A percentile compares a stretch with the other conserved stretches of the same genome.
These are phyloP conservation scores for Penicillium steckii DNA, from an alignment of 495 filamentous ascomycete species.

Conservation along the genomic window DNA sequence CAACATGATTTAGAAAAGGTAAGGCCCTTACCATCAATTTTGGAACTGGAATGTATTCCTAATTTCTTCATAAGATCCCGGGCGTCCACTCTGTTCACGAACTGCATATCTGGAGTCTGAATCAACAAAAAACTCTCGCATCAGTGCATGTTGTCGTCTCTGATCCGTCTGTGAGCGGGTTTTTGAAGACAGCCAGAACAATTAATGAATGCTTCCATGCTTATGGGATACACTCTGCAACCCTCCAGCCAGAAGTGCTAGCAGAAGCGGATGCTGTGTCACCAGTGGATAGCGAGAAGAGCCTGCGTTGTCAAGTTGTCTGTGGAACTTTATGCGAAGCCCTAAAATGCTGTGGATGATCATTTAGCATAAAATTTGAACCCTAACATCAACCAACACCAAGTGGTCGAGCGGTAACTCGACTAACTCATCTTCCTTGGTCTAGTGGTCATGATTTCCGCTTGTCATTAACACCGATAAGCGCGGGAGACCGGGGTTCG, in stretches of 20 bases:
- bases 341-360: slow-evolving; percentile 35
- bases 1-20: slow-evolving; percentile 64
- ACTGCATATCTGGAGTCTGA: slow-evolving; percentile 53
- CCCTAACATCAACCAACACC: background rate
- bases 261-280: slow-evolving; percentile 1
- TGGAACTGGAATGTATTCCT: background rate
- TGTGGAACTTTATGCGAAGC: slow-evolving; percentile 33
- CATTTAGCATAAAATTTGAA: background rate
- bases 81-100: slow-evolving; percentile 49
- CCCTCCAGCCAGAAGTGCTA: slow-evolving; percentile 46
- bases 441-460: slow-evolving; percentile 57
- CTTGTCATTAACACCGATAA: slow-evolving; percentile 46
- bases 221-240: slow-evolving; percentile 53
- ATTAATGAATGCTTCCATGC: slow-evolving; percentile 51
- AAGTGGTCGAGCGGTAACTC: slow-evolving; percentile 1
- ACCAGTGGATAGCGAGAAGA: slow-evolving; percentile 8
- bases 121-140: slow-evolving; percentile 49
- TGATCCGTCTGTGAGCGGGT: slow-evolving; percentile 34
- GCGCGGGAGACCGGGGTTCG: slow-evolving; percentile 54
- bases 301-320: slow-evolving; percentile 28
- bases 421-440: slow-evolving; percentile 29
- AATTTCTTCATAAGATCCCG: slow-evolving; percentile 28
- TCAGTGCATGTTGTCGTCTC: slow-evolving; percentile 47
- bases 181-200: slow-evolving; percentile 37
- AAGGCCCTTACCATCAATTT: background rate